Percentiles rank a stretch among this genome's conserved stretches.
These are phyloP conservation scores for Ogataea neopini DNA, from an alignment of 805 yeast genomes.

Conservation along the genomic window DNA sequence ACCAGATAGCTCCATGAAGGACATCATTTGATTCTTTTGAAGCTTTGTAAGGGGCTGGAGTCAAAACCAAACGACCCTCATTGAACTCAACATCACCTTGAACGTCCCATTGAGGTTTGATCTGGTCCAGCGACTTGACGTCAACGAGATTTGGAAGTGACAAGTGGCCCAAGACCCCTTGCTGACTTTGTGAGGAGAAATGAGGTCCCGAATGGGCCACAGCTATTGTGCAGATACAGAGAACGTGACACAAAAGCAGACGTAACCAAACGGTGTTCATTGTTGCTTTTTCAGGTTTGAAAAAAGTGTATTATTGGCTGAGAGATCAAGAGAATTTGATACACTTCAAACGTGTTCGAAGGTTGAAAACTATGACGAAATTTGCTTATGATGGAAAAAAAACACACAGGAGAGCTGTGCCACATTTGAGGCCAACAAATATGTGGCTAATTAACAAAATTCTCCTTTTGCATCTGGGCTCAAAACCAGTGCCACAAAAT, in stretches of 20 bases:
- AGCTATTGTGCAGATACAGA: not conserved
- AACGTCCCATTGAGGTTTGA: conserved; percentile 49
- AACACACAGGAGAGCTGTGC: not conserved
- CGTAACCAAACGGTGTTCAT: not conserved
- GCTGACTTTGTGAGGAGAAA: conserved; percentile 5
- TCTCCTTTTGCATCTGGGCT: not conserved
- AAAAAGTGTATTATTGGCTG: not conserved
- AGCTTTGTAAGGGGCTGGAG: conserved; percentile 40
- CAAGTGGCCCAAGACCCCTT: conserved; percentile 8
- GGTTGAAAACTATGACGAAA: no score
- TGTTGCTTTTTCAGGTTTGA: not conserved
- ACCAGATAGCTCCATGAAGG: conserved; percentile 50
- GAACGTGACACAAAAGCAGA: conserved; percentile 1
- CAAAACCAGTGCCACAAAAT: conserved; percentile 6
- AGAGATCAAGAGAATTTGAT: not conserved
- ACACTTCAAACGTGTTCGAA: conserved; percentile 1
- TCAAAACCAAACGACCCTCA: conserved; percentile 55
- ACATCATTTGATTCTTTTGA: conserved; percentile 26
- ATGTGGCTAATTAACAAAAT: not conserved
- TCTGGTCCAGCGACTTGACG: conserved; percentile 23
- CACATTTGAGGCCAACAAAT: not conserved
- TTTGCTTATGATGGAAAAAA: not conserved
- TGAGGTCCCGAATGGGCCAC: conserved; percentile 9
- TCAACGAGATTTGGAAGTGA: conserved; percentile 31
- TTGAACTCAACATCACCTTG: conserved; percentile 42